Base-by-base conservation (phyloP, 2,329 filamentous ascomycete species). In the Ceratocystis eucalypticola region DNA sequence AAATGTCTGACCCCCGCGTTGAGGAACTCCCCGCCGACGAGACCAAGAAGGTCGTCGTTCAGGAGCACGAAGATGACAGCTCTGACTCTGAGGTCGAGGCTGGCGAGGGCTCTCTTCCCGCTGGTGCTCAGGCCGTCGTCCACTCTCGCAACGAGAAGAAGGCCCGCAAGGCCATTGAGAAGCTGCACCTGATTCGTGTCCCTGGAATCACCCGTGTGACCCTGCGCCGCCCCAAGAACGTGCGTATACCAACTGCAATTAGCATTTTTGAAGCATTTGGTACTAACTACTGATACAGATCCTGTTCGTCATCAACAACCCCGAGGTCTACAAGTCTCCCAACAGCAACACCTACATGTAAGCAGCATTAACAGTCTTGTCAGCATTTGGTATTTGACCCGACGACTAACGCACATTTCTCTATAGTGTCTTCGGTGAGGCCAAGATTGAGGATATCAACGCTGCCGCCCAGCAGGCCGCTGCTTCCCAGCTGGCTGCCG, bases 81-180 rank as follows among this genome's bases (percentile, higher is more conserved):
- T 87, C 84, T 80, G 86, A 85, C 74, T 87, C 90, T 72, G 89
- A 88, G 72, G 89, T 90, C 74, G 87, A 83, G 72, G 88, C 88
- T 73, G 87, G 84, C 73, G 91, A 94, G 77, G 87, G 84, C 70
- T 84, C 84, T 72, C 77, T 84, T 71, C 91, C 93, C 76, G 88
- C 89, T 72, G 94, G 93, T 76, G 89, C 91, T 75, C 86, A 88
- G 71, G 88, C 93, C 75, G 86, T 94, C 74, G 88, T 99, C 75
- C 93, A 97, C 85, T 96, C 91, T 76, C 91, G 94, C 79, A 97
- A 97, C 82, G 94, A 99, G 88, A 99, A 99, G 89, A 99, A 99
- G 88, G 95, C 94, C 74, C 88, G 94, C 81, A 99, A 99, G 86
- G 91, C 92, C 75, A 96, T 99, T 77, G 89, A 91, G 79, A 99